These are phyloP conservation scores for Agrocybe pediades DNA, from an alignment of 768 basidiomycete species.

Conservation along the genomic window DNA sequence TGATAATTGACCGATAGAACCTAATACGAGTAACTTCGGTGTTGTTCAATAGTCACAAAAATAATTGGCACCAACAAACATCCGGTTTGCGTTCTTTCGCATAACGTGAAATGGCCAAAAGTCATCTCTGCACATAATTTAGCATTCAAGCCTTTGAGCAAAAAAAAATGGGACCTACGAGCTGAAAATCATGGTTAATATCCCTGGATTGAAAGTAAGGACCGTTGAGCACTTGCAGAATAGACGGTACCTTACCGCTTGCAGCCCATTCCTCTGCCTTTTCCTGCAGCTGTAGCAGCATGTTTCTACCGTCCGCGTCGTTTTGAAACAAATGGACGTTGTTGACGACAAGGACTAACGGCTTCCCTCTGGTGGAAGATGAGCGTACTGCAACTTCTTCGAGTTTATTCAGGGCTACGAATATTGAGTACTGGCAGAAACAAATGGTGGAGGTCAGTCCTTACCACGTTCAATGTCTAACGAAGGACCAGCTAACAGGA, in stretches of 20 bases:
- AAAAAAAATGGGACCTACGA: slow-evolving; percentile 44
- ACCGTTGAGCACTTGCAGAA: background rate
- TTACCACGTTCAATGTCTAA: slow-evolving; percentile 82
- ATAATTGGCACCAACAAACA: slow-evolving; percentile 51
- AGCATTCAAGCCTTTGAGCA: slow-evolving; percentile 6
- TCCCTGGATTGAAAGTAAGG: slow-evolving; percentile 41
- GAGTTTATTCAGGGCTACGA: slow-evolving; percentile 73
- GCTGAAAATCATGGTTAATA: slow-evolving; percentile 78
- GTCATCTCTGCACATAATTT: slow-evolving; percentile 59
- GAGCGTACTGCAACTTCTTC: slow-evolving; percentile 81
- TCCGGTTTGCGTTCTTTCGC: slow-evolving; percentile 65
- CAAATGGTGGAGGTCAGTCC: background rate
- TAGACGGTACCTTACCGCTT: slow-evolving; percentile 52
- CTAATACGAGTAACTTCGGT: slow-evolving; percentile 26
- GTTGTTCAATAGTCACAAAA: background rate
- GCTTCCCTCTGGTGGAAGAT: slow-evolving; percentile 56
- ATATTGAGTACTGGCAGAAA: background rate
- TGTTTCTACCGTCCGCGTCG: slow-evolving; percentile 72
- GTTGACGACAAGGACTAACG: slow-evolving; percentile 81
- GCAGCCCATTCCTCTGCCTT: slow-evolving; percentile 86
- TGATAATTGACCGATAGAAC: slow-evolving; percentile 78
- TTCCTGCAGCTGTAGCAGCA: slow-evolving; percentile 85
- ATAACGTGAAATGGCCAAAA: slow-evolving; percentile 78
- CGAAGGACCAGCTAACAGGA: slow-evolving; percentile 62
- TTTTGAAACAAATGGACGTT: slow-evolving; percentile 78